Percentiles rank a stretch among this genome's conserved stretches.
These are phyloP conservation scores for Peltaster fructicola DNA, from an alignment of 2,329 filamentous ascomycete genomes.

Conservation along the genomic window DNA sequence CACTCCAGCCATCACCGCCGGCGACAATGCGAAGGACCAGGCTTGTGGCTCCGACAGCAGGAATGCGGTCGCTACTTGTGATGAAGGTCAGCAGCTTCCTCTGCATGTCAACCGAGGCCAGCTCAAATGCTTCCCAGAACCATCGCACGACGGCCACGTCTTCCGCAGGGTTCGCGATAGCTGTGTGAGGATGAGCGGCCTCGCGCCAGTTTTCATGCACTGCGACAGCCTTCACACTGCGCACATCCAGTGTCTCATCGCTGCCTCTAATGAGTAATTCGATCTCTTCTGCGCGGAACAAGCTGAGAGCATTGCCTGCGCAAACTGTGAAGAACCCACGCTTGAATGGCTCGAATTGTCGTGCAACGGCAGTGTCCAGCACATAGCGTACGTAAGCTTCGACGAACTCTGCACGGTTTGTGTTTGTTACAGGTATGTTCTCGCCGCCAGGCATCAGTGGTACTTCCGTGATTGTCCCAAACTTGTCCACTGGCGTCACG, in stretches of 20 bases:
- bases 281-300: slow-evolving; percentile 83
- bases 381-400: slow-evolving; percentile 67
- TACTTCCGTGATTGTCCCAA: slow-evolving; percentile 48
- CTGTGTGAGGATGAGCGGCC: slow-evolving; percentile 16
- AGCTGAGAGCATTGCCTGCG: slow-evolving; percentile 67
- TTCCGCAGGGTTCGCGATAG: slow-evolving; percentile 28
- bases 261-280: slow-evolving; percentile 74
- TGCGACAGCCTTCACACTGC: slow-evolving; percentile 56
- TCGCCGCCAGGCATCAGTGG: slow-evolving; percentile 62
- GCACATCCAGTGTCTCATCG: slow-evolving; percentile 66
- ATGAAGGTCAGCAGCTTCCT: slow-evolving; percentile 70
- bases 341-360: slow-evolving; percentile 88
- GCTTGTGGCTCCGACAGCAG: slow-evolving; percentile 68
- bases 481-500: slow-evolving; percentile 57
- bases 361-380: slow-evolving; percentile 57
- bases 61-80: slow-evolving; percentile 78
- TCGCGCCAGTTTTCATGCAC: slow-evolving; percentile 63
- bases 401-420: slow-evolving; percentile 72
- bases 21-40: slow-evolving; percentile 60
- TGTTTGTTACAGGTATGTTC: slow-evolving; percentile 59
- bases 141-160: slow-evolving; percentile 53
- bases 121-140: slow-evolving; percentile 76
- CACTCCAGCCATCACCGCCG: slow-evolving; percentile 34
- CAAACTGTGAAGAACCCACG: slow-evolving; percentile 87
- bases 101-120: slow-evolving; percentile 48